Conservation (phyloP, 169 alveolate species). For the Plasmodium vivax region DNA sequence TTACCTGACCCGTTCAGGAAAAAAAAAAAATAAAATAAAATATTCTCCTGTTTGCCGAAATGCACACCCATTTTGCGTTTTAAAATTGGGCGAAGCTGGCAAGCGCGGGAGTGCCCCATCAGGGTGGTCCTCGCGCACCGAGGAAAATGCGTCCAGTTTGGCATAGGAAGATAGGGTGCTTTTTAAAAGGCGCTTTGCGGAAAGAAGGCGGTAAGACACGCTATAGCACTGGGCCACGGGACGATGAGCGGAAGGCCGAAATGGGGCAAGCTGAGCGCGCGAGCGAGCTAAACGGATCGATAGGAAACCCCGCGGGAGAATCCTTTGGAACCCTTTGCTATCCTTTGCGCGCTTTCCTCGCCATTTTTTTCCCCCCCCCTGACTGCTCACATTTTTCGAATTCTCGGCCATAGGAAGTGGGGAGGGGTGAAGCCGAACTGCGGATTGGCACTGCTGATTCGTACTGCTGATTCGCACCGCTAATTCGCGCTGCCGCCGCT, state of each 20-base stretch:
- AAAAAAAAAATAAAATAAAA: background rate
- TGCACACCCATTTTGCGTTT: background rate
- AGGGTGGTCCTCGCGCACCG: background rate
- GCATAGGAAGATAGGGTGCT: background rate
- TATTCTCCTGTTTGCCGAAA: background rate
- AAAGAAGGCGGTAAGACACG: background rate
- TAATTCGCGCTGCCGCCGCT: background rate
- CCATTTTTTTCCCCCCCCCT: background rate
- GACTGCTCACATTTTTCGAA: background rate
- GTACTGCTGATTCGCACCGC: no score
- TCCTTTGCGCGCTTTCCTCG: background rate
- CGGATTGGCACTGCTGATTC: no score
- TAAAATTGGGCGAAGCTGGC: background rate
- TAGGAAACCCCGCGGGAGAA: background rate
- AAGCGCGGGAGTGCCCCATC: background rate
- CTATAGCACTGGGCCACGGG: background rate
- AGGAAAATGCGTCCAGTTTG: background rate
- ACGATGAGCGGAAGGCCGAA: background rate
- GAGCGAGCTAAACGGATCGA: background rate
- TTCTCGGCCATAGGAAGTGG: background rate
- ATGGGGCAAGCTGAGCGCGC: background rate
- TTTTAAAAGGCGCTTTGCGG: background rate
- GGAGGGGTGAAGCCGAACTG: background rate
- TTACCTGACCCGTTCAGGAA: conserved; percentile 17
- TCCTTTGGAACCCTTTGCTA: no score